Base-by-base conservation (phyloP, 805 yeast genomes). In the Tetrapisispora namnaoensis region DNA sequence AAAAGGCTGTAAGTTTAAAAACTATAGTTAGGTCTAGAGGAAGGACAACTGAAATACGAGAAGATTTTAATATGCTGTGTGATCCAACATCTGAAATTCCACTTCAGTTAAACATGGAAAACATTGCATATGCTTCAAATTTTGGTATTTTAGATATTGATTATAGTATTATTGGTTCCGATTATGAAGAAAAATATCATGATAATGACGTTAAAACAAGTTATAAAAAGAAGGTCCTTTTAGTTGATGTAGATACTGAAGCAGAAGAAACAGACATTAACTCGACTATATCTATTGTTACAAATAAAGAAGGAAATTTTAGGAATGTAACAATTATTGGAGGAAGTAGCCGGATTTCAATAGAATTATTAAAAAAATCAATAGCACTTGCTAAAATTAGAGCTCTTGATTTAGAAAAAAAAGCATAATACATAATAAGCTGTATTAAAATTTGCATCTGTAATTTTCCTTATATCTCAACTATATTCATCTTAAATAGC, bases 241-340 rank as follows among this genome's bases (percentile, higher is more conserved):
- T 88, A 44, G 80, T 85, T 0, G 96, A 88, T 60, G 58, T 86
- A 39, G 95, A 87, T 61, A 95, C 95, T 9, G 93, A 85, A 53
- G 83, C 89, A 4, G 96, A 88, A 63, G 95, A 88, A 57, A 59
- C 70, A 10, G 72, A 80, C 28, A 71, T 82, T 1, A 64, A 65
- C 37, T 77, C 84, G 39, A 73, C 78, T 18, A 67, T 86, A 16
- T 66, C 71, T 0, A 71, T 80, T n/a, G 55, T 65, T 30, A 58
- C 58, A 38, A 50, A 52, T 30, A 46, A 55, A 3, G 61, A 64
- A 21, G 65, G 68, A 2, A 55, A 56, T 20, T 60, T 77, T 47
- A 73, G 69, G 47, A 69, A 73, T 34, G 64, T 80, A 14, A 72
- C 72, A 22, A 61, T 82, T 2, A 59, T 70, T 10, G 82, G 83